Evolutionary conservation across 768 basidiomycete species (phyloP).

Genomic region (Suillus decipiens): DNA sequence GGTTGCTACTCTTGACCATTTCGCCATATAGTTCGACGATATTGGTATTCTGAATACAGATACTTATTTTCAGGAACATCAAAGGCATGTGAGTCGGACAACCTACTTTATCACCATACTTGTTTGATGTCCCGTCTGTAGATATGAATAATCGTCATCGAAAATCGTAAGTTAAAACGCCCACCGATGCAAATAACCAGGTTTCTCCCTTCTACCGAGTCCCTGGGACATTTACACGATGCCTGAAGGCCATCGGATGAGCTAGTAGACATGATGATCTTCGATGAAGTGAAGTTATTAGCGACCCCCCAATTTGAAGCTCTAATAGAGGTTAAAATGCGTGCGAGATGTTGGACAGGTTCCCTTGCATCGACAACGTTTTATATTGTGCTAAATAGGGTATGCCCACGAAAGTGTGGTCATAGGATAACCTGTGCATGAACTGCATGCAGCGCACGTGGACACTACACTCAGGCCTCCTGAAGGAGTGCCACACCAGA

Average conservation of each 20-base stretch:
- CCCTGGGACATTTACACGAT: not conserved
- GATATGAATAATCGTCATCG: not conserved
- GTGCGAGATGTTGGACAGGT: not conserved
- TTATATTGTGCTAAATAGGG: not conserved
- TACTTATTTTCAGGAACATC: not conserved
- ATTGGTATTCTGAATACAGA: constrained; percentile 39
- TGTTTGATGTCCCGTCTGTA: constrained; percentile 37
- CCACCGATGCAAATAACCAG: constrained; percentile 30
- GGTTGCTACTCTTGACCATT: constrained; percentile 33
- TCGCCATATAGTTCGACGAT: constrained; percentile 41
- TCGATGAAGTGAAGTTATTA: not conserved
- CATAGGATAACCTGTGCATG: not conserved
- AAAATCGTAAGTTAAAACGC: not conserved
- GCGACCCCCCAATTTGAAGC: not conserved
- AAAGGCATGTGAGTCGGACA: not conserved
- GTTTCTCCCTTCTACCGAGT: constrained; percentile 8
- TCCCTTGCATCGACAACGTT: not conserved
- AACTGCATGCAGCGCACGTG: not conserved
- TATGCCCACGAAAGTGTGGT: not conserved
- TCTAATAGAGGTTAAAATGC: too few species aligned
- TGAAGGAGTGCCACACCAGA: not conserved
- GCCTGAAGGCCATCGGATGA: not conserved
- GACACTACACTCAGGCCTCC: not conserved
- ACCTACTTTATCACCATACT: constrained; percentile 30
- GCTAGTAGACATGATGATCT: not conserved